Evolutionary conservation across 2,329 filamentous ascomycete genomes (phyloP).

Genomic region (Emergomyces orientalis): DNA sequence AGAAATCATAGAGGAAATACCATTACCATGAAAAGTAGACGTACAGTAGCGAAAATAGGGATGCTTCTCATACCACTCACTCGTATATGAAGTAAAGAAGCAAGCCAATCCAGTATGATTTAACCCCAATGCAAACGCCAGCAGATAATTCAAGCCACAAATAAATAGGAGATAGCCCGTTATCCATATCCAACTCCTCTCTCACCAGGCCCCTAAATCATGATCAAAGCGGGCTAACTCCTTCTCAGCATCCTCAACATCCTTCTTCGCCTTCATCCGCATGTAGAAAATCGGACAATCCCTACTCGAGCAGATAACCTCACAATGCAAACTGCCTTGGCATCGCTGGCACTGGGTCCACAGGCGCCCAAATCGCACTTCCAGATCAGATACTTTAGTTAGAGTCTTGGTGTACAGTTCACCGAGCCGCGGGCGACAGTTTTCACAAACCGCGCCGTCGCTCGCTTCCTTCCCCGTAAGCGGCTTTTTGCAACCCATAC

Average conservation of each 20-base stretch:
- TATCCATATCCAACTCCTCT: not conserved
- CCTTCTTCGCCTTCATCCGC: conserved; percentile 99
- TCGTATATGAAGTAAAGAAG: not conserved
- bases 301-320: conserved; percentile 92
- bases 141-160: not conserved
- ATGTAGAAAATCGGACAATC: conserved; percentile 99
- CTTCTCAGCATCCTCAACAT: conserved; percentile 88
- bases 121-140: not conserved
- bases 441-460: conserved; percentile 74
- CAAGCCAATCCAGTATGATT: not conserved
- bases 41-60: not conserved
- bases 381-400: conserved; percentile 78
- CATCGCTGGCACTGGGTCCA: conserved; percentile 99
- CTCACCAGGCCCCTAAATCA: conserved; percentile 62
- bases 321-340: conserved; percentile 94
- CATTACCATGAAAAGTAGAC: not conserved
- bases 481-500: conserved; percentile 98
- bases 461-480: conserved; percentile 69
- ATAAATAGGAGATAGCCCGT: not conserved
- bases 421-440: conserved; percentile 75
- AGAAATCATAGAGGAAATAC: not conserved
- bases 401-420: conserved; percentile 92
- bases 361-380: conserved; percentile 81
- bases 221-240: conserved; percentile 84
- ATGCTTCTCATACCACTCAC: too few relatives aligned